These are phyloP conservation scores for Ceratonia siliqua DNA, from an alignment of 306 rosid genomes.

Conservation along the genomic window DNA sequence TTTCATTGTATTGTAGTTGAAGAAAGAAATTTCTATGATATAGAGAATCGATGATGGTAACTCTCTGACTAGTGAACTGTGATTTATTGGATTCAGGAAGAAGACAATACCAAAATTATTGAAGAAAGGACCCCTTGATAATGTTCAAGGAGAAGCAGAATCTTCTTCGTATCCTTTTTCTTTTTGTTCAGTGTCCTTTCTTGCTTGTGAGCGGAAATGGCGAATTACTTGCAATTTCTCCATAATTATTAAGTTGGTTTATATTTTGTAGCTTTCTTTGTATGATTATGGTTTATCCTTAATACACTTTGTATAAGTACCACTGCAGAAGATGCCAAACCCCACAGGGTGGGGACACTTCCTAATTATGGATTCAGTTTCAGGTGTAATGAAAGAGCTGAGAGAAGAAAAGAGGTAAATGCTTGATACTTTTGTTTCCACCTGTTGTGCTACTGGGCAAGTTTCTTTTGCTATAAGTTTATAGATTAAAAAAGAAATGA, in stretches of 20 bases:
- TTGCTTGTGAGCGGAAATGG: slow-evolving; percentile 22
- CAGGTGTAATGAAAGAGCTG: slow-evolving; percentile 95
- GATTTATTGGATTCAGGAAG: slow-evolving; percentile 61
- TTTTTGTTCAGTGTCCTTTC: slow-evolving; percentile 16
- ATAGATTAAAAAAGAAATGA: not conserved
- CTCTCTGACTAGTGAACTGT: slow-evolving; percentile 29
- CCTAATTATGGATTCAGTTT: slow-evolving; percentile 95
- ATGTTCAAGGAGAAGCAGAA: slow-evolving; percentile 60
- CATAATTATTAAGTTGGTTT: not conserved
- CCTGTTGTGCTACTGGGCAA: slow-evolving; percentile 10
- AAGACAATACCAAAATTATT: slow-evolving; percentile 46
- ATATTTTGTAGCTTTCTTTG: not conserved
- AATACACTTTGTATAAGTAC: slow-evolving; percentile 56
- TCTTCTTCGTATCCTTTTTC: slow-evolving; percentile 79
- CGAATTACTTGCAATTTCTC: slow-evolving; percentile 15
- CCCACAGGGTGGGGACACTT: slow-evolving; percentile 61
- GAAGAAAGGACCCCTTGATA: slow-evolving; percentile 50
- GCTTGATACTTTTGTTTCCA: slow-evolving; percentile 35
- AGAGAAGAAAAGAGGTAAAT: slow-evolving; percentile 84
- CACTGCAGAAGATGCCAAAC: slow-evolving; percentile 62
- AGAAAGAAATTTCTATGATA: not conserved
- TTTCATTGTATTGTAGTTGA: slow-evolving; percentile 18
- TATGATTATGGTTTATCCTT: slow-evolving; percentile 47
- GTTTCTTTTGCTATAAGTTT: slow-evolving; percentile 30
- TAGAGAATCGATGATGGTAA: slow-evolving; percentile 4